phyloP scores from a whole-genome alignment of 2,329 filamentous ascomycete species.

The Diaporthe citriasiana region DNA sequence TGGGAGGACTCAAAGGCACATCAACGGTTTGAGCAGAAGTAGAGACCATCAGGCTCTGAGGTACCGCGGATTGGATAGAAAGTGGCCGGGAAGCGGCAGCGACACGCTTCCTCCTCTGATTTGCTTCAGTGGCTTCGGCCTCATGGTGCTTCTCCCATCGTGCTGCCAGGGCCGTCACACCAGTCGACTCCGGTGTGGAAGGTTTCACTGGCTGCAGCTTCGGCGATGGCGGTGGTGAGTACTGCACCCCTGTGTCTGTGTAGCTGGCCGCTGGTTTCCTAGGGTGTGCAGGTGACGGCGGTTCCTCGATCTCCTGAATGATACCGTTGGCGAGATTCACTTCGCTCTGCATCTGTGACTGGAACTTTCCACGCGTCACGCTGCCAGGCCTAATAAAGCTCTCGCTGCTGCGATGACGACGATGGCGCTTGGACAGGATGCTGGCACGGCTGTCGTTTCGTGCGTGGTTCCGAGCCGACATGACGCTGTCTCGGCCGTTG shows the following conservation, averaged over 20 bases:
- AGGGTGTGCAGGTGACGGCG: constrained; percentile 48
- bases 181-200: constrained; percentile 58
- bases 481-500: constrained; percentile 75
- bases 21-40: constrained; percentile 74
- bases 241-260: constrained; percentile 84
- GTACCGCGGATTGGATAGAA: constrained; percentile 59
- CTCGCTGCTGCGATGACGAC: constrained; percentile 70
- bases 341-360: constrained; percentile 65
- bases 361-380: constrained; percentile 65
- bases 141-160: constrained; percentile 58
- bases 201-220: constrained; percentile 58
- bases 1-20: constrained; percentile 74
- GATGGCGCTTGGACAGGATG: constrained; percentile 63
- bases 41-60: constrained; percentile 71
- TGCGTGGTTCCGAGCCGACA: constrained; percentile 66
- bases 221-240: constrained; percentile 85
- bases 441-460: constrained; percentile 73
- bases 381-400: constrained; percentile 70
- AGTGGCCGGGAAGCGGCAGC: constrained; percentile 63
- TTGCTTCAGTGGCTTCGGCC: constrained; percentile 73
- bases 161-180: constrained; percentile 47
- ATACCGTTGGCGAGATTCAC: constrained; percentile 64
- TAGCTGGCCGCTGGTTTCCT: constrained; percentile 69
- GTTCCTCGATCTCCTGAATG: constrained; percentile 64
- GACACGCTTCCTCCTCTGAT: constrained; percentile 80